Percentiles rank a stretch among this genome's conserved stretches.
These are phyloP conservation scores for Penicillium corylophilum DNA, from an alignment of 2,329 filamentous ascomycete genomes.

Conservation along the genomic window DNA sequence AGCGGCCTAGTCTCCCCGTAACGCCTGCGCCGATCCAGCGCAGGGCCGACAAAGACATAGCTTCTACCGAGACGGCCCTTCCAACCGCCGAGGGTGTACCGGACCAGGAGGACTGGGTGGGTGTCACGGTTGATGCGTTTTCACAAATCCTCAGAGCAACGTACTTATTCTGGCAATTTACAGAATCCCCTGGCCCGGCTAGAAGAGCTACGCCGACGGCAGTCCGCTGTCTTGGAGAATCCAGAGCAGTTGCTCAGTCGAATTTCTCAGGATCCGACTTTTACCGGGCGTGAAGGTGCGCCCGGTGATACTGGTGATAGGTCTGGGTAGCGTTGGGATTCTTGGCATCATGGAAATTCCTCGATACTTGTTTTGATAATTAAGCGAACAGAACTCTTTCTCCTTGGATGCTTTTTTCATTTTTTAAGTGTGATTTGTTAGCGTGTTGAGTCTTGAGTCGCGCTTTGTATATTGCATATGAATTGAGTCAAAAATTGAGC, in stretches of 20 bases:
- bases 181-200: conserved; percentile 71
- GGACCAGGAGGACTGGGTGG: conserved; percentile 89
- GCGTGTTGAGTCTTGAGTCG: neutral
- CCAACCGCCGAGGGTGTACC: conserved; percentile 81
- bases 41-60: conserved; percentile 55
- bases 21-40: conserved; percentile 78
- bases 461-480: conserved; percentile 18
- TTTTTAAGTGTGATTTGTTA: neutral
- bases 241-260: conserved; percentile 25
- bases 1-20: conserved; percentile 84
- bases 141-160: conserved; percentile 43
- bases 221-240: conserved; percentile 61
- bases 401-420: neutral
- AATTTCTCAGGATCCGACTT: conserved; percentile 6
- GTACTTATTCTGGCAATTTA: conserved; percentile 48
- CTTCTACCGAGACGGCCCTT: conserved; percentile 47
- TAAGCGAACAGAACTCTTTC: neutral
- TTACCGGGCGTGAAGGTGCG: neutral
- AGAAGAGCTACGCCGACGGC: conserved; percentile 66
- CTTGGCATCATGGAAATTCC: neutral
- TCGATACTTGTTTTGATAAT: neutral
- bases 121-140: conserved; percentile 56
- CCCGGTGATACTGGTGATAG: neutral
- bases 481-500: conserved; percentile 4
- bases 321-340: neutral